A percentile compares a stretch with the other conserved stretches of the same genome.
Conservation (phyloP, 31 red algal species). For the Odonthalia washingtoniensis region DNA sequence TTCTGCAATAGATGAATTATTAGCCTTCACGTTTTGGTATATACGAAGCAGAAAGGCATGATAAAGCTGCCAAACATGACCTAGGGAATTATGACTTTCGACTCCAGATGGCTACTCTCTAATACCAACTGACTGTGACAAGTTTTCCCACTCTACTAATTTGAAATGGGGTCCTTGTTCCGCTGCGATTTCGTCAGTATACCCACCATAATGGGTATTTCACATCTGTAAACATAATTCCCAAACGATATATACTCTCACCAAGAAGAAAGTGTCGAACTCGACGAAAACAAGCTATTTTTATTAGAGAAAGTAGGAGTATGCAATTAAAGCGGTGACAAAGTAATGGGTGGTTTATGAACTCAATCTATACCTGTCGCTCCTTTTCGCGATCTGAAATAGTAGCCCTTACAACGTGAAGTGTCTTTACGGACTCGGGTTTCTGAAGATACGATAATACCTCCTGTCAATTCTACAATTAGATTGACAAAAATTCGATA, state of each 20-base stretch:
- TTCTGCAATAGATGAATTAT: not conserved
- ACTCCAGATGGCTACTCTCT: constrained; percentile 5
- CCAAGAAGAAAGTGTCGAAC: no score
- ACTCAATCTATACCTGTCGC: no score
- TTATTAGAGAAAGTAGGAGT: no score
- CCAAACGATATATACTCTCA: constrained; percentile 12
- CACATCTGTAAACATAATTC: not conserved
- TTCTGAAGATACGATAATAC: no score
- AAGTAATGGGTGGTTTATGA: no score
- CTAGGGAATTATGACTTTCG: constrained; percentile 11
- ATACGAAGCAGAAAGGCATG: not conserved
- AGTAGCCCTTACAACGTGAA: no score
- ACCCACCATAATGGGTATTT: constrained; percentile 17
- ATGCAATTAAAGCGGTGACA: no score
- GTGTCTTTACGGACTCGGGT: no score
- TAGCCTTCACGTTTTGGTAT: not conserved
- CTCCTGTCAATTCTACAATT: no score
- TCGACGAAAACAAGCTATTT: no score
- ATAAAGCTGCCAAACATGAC: not conserved
- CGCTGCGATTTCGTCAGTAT: not conserved
- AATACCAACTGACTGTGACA: not conserved
- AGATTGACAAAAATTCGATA: no score
- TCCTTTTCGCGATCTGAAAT: no score
- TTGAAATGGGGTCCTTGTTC: constrained; percentile 53
- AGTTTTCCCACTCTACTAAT: not conserved